phyloP scores from a whole-genome alignment of 2,329 filamentous ascomycete species.

The Colletotrichum horii region DNA sequence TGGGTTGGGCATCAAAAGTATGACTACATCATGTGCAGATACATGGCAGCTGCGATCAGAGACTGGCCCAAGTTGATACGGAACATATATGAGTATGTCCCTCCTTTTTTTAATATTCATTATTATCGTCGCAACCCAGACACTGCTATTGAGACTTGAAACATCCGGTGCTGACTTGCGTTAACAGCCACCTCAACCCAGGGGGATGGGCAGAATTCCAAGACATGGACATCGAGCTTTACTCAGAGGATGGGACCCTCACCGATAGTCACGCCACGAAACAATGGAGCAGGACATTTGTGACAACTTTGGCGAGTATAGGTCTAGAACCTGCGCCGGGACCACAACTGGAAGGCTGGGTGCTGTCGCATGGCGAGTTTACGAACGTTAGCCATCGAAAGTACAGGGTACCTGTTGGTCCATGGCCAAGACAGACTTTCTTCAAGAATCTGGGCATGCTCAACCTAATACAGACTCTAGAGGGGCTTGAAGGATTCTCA shows the following conservation, averaged over 20 bases:
- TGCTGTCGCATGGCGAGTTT: slow-evolving; percentile 41
- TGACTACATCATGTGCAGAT: slow-evolving; percentile 41
- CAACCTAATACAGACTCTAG: slow-evolving; percentile 20
- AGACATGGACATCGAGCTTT: slow-evolving; percentile 23
- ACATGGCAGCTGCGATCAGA: slow-evolving; percentile 33
- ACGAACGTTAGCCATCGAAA: slow-evolving; percentile 31
- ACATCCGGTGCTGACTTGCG: neutral
- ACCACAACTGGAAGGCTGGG: slow-evolving; percentile 27
- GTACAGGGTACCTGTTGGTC: slow-evolving; percentile 40
- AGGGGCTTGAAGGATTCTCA: slow-evolving; percentile 28
- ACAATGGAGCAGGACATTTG: slow-evolving; percentile 23
- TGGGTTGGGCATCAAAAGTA: slow-evolving; percentile 30
- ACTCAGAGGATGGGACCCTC: slow-evolving; percentile 27
- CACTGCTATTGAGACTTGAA: neutral
- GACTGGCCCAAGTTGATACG: slow-evolving; percentile 32
- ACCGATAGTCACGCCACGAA: neutral
- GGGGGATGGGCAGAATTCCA: slow-evolving; percentile 36
- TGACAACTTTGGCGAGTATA: slow-evolving; percentile 30
- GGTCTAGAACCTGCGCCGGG: slow-evolving; percentile 21
- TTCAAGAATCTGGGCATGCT: slow-evolving; percentile 24
- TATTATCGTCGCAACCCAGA: no score
- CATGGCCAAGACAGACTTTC: slow-evolving; percentile 30
- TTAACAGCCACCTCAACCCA: slow-evolving; percentile 33
- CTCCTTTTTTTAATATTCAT: neutral
- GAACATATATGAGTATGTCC: slow-evolving; percentile 26